Base-by-base conservation (phyloP, 192 early-diverging fungal genomes). In the Coemansia sp. region DNA sequence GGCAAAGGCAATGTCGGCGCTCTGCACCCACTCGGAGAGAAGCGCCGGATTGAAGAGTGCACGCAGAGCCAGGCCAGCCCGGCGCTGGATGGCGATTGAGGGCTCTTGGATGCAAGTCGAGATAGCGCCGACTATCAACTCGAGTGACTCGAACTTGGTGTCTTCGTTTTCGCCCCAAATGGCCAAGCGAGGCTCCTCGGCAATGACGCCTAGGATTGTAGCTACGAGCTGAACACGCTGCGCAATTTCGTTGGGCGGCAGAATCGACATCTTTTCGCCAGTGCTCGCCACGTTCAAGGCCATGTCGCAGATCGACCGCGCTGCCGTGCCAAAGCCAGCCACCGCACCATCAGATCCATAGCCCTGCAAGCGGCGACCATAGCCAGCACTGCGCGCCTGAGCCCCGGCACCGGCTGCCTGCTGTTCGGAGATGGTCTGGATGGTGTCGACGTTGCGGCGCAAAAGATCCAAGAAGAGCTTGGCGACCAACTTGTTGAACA, bases 181-280 rank as follows among this genome's bases (percentile, higher is more conserved):
- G 6, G 89, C 88, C 45, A 95, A 72, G 41, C 86, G 75, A 7
- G 95, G 94, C 76, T 92, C 91, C 25, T 76, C 80, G 43, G 84
- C 83, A 71, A 93, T 93, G 41, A 90, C 84, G 43, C 86, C 88
- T 57, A 97, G 81, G 18, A 95, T 87, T 43, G 84, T 84, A 8
- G 88, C 64, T 16, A 95, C 83, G n/a, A 97, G 77, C 62, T 96
- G 92, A 41, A 90, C 83, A 20, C 89, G 87, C 67, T 97, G 93
- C n/a, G 74, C 74, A 65, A 76, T 76, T 65, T 82, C 79, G 42
- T 76, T 76, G 9, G 74, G 70, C 59, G 79, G 79, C 34, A 82
- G 69, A 18, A 82, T 58, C 35, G 79, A 76, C 18, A 73, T 61
- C 66, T 72, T 76, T 26, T 82, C 79, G 57, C 75, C 75, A 14